phyloP scores from a whole-genome alignment of 768 basidiomycete species.

The Kockovaella imperatae region DNA sequence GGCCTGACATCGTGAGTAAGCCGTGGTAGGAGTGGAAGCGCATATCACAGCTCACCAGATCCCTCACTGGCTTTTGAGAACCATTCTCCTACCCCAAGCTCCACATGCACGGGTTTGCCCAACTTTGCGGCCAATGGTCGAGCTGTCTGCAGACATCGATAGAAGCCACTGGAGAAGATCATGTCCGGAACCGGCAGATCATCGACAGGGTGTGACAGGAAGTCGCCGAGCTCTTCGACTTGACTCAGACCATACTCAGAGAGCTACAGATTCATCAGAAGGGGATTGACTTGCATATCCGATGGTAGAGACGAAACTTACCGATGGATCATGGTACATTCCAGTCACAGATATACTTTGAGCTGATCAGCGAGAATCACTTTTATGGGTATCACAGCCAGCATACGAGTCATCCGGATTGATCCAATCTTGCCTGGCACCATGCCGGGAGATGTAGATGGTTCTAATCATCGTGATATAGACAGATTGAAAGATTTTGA shows the following conservation, averaged over 20 bases:
- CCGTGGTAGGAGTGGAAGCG: too few relatives aligned
- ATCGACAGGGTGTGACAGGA: neutral
- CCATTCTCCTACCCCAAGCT: too few relatives aligned
- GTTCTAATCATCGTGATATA: too few relatives aligned
- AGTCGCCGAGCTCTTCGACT: neutral
- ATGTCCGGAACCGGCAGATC: neutral
- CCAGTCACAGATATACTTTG: neutral
- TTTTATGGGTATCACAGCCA: too few relatives aligned
- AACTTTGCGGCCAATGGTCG: neutral
- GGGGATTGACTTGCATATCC: neutral
- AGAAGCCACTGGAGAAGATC: neutral
- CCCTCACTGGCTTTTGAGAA: too few relatives aligned
- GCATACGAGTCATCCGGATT: too few relatives aligned
- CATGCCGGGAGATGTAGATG: too few relatives aligned
- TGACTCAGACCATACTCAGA: neutral
- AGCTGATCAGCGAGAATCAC: too few relatives aligned
- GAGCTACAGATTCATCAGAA: neutral
- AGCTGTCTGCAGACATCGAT: neutral
- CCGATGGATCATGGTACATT: neutral
- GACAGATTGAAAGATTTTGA: too few relatives aligned
- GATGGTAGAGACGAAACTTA: neutral
- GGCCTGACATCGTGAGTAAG: too few relatives aligned
- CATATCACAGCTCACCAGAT: too few relatives aligned
- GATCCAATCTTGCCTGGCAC: too few relatives aligned
- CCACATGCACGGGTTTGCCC: neutral